Base-by-base conservation (phyloP, 1,139 yeast genomes). In the Pichia sp. region DNA sequence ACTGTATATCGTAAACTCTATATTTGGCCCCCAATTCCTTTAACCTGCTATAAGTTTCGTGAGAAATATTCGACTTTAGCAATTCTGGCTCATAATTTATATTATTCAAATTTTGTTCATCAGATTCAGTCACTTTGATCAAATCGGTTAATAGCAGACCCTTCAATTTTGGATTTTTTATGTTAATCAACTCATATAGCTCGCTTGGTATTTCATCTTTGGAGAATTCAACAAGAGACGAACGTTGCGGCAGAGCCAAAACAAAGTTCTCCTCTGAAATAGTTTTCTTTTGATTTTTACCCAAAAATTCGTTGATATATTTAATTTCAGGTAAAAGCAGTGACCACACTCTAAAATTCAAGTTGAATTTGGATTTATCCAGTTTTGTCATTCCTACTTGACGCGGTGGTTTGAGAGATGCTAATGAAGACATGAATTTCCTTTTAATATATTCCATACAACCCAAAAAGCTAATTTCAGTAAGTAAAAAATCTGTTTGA, bases 281-380 rank as follows among this genome's bases (percentile, higher is more conserved):
- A 1, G 7, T 10, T 8, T 31, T 31, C 11, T 34, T 34, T 23
- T 34, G 36, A 7, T 36, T 44, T 27, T 48, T 49, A 6, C 36
- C 36, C 27, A 76, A 75, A 58, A 79, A 79, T 5, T 59, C 59
- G 8, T 85, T 81, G 28, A 83, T 67, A 49, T 67, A 64, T 42
- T 74, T 71, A 0, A 94, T 87, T 47, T 87, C 79, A 2, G 81
- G 78, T 56, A 90, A 79, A 43, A 71, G 64, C 1, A 90, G 87
- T 16, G 79, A 83, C 52, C 84, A 75, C 27, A 87, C 66, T 1
- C 79, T 74, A 5, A 84, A 66, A 10, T 69, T 67, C 32, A 70
- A 71, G 8, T 67, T 59, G 65, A 88, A 90, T 54, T 78, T 75
- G 0, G 73, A 62, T 39, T 83, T 73, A 61, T 88, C 92, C 40